Evolutionary conservation across 1,284 basidiomycete species (phyloP), one percentile per base, ranked within the genome.

Genomic region (Veloboletus limbatus): DNA sequence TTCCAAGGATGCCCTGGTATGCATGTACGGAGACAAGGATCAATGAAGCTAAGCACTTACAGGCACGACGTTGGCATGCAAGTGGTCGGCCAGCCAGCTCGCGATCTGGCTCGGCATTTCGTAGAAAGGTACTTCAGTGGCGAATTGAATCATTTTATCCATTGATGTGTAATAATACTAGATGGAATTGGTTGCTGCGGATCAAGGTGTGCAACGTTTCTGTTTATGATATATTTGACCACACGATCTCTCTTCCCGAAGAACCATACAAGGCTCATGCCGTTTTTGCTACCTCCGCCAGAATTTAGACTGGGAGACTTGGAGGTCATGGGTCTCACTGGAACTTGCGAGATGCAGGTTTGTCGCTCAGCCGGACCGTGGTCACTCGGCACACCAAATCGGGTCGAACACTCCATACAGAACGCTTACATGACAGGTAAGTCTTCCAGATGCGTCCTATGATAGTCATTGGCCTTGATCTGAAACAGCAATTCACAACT

Each of bases 21-120:
- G 79, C 41, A n/a, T 40, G 30, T 30, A 1, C 35, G 38, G 4
- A 22, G 22, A 25, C 17, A 0, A 3, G 5, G 4, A 18, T 33
- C 3, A 9, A 41, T 6, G 9, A 28, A 38, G 14, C 36, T 40
- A 21, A 54, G 27, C 11, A 16, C 8, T 16, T 35, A 30, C 43
- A 92, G 91, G 92, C 97, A 99, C 69, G 97, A 99, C 62, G 90
- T 97, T 20, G 92, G 86, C 0, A 77, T 98, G 70, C 97, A 99
- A 67, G 81, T 99, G 22, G 88, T 98, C 14, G 97, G 97, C 3
- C 95, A 97, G 64, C 97, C 97, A 21, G 93, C 96, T 16, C 79
- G 97, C 24, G 97, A 99, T 68, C 70, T 99, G 8, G 92, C 90
- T 50, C 82, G 97, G 31, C 97, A 99, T 69, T 99, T 99, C 59